These are phyloP conservation scores for Urostyla sp. DNA, from an alignment of 73 alveolate species.

Conservation along the genomic window DNA sequence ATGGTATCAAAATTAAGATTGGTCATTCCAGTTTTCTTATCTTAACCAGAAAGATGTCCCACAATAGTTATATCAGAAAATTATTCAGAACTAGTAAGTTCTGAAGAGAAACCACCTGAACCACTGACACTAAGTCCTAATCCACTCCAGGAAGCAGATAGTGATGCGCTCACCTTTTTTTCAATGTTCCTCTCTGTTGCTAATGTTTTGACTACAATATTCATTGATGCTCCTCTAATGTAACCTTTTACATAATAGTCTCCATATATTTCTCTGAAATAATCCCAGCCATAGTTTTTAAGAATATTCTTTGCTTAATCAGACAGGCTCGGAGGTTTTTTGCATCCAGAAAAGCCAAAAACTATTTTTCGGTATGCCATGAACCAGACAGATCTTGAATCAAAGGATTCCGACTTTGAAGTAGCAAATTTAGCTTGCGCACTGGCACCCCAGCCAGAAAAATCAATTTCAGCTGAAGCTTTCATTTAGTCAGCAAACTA, in stretches of 20 bases:
- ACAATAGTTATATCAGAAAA: too few species aligned
- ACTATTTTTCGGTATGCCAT: background rate
- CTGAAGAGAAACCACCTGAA: too few species aligned
- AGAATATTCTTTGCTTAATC: background rate
- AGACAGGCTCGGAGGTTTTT: background rate
- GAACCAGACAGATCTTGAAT: background rate
- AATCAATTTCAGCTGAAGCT: background rate
- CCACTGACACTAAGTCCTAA: too few species aligned
- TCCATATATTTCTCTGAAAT: background rate
- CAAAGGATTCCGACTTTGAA: background rate
- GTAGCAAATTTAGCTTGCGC: background rate
- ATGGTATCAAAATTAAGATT: too few species aligned
- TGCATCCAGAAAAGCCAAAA: background rate
- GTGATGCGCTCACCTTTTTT: too few species aligned
- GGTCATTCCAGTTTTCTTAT: too few species aligned
- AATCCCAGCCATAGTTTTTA: background rate
- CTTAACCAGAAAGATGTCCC: too few species aligned
- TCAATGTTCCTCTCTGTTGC: too few species aligned
- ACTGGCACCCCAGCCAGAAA: conserved; percentile 24
- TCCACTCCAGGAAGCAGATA: too few species aligned
- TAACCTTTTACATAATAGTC: conserved; percentile 18
- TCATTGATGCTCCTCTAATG: background rate
- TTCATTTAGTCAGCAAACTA: background rate
- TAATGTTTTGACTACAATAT: background rate
- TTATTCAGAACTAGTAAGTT: too few species aligned